phyloP scores from a whole-genome alignment of 306 rosid genomes.

The Inga leiocalycina region DNA sequence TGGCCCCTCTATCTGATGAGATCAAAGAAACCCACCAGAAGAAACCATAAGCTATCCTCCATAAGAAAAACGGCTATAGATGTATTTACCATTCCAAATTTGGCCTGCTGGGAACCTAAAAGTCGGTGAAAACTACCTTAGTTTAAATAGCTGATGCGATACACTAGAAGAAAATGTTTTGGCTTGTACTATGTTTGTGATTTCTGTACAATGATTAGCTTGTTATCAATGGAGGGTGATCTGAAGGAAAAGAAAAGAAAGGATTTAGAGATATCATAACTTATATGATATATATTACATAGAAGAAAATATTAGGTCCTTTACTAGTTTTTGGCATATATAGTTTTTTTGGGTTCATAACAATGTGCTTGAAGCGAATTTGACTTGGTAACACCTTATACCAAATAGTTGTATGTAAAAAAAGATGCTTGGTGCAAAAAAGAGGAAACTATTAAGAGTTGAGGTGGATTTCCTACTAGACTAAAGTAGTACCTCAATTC shows the following conservation, averaged over 20 bases:
- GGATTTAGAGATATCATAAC: neutral
- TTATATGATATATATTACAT: neutral
- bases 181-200: neutral
- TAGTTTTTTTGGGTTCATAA: neutral
- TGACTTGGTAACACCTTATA: neutral
- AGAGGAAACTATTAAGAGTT: neutral
- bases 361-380: neutral
- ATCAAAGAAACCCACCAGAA: neutral
- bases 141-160: no score
- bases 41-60: neutral
- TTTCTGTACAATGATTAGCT: neutral
- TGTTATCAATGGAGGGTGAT: neutral
- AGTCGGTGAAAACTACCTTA: no score
- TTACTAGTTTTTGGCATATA: neutral
- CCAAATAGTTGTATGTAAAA: neutral
- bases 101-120: neutral
- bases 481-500: neutral
- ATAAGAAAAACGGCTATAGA: neutral
- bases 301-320: neutral
- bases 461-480: neutral
- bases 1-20: neutral
- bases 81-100: neutral
- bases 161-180: neutral
- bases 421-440: neutral
- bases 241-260: neutral